Evolutionary conservation across 257 asterid genomes (phyloP).

Genomic region (Hygrophila difformis): DNA sequence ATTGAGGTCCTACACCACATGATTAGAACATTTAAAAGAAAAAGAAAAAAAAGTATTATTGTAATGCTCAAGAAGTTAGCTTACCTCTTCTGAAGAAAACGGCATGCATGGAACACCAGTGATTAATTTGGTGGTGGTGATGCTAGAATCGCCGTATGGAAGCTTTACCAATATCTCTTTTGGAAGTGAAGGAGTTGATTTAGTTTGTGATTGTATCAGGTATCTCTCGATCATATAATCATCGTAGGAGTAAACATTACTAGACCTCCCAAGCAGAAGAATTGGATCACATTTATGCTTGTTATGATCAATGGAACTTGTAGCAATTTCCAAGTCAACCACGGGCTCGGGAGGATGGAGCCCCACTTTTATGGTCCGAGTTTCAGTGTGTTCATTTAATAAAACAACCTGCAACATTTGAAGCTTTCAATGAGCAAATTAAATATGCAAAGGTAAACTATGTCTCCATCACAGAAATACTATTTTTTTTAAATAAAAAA

Average conservation of each 20-base stretch:
- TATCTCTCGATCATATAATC: slow-evolving; percentile 65
- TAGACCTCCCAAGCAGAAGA: slow-evolving; percentile 68
- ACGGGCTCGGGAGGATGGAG: slow-evolving; percentile 56
- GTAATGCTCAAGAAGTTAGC: slow-evolving; percentile 5
- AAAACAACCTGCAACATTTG: slow-evolving; percentile 67
- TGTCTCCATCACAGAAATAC: no score
- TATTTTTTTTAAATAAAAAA: no score
- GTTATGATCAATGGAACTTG: slow-evolving; percentile 39
- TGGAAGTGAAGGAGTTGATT: slow-evolving; percentile 76
- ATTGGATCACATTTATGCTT: slow-evolving; percentile 43
- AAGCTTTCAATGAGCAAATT: slow-evolving; percentile 9
- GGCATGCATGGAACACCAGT: slow-evolving; percentile 45
- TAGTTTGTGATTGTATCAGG: slow-evolving; percentile 59
- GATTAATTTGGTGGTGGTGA: slow-evolving; percentile 50
- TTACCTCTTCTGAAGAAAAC: slow-evolving; percentile 48
- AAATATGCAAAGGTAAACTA: slow-evolving; percentile 3
- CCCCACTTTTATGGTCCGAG: slow-evolving; percentile 71
- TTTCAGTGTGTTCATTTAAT: slow-evolving; percentile 65
- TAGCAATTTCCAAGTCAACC: slow-evolving; percentile 60
- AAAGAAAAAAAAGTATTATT: no score
- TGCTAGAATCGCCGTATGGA: slow-evolving; percentile 73
- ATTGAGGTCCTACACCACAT: slow-evolving; percentile 44
- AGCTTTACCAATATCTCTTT: slow-evolving; percentile 55
- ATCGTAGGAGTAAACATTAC: slow-evolving; percentile 51
- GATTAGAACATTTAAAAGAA: no score